Conservation (phyloP, 225 moss, liverwort and hornwort species). For the Polytrichum formosum region DNA sequence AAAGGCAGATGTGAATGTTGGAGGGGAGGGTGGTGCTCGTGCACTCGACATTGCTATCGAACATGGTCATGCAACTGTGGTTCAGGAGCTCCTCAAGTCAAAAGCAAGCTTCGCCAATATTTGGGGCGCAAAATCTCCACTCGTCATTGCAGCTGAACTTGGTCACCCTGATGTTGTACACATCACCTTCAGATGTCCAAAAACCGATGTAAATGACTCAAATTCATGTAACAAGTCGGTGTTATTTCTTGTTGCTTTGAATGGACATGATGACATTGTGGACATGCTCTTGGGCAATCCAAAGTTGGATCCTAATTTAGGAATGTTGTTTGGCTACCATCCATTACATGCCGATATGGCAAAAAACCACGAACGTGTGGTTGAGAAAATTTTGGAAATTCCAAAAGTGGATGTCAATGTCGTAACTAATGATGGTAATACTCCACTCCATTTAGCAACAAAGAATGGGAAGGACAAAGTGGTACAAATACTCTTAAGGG, state of each 20-base stretch:
- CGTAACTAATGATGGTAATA: background rate
- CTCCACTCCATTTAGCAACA: constrained; percentile 6
- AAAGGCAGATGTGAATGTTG: background rate
- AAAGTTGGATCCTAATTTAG: no score
- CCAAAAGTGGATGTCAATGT: background rate
- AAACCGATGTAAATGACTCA: no score
- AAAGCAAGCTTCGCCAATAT: no score
- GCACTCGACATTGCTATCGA: background rate
- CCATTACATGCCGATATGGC: background rate
- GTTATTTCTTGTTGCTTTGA: background rate
- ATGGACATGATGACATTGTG: background rate
- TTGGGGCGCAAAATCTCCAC: no score
- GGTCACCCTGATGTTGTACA: no score
- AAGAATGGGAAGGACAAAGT: background rate
- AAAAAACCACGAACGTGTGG: background rate
- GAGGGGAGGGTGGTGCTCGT: background rate
- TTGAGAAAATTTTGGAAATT: background rate
- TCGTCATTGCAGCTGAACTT: no score
- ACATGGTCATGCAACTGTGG: background rate
- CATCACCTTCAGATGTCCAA: no score
- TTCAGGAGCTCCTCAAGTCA: background rate
- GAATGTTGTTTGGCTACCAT: background rate
- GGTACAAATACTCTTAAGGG: background rate
- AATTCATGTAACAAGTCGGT: no score
- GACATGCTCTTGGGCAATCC: no score